These are phyloP conservation scores for Coniophora puteana DNA, from an alignment of 1,284 basidiomycete species.

Conservation along the genomic window DNA sequence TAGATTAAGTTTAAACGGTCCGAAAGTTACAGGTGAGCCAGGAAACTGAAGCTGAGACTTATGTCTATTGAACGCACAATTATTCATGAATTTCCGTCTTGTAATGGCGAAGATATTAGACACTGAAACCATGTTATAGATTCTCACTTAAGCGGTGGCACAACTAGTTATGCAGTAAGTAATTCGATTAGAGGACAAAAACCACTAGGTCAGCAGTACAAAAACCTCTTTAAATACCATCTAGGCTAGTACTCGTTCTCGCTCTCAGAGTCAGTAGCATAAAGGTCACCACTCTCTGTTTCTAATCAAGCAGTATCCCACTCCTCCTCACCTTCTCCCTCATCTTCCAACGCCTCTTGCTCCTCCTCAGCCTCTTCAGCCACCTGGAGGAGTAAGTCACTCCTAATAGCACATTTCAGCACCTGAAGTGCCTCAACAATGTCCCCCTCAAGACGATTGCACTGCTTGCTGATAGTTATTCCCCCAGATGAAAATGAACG, in stretches of 20 bases:
- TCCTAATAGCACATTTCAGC: slow-evolving; percentile 6
- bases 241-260: background rate
- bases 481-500: slow-evolving; percentile 29
- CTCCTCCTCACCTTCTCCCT: background rate
- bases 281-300: no score
- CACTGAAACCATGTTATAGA: background rate
- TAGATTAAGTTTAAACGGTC: background rate
- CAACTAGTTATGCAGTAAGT: no score
- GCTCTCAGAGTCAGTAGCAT: background rate
- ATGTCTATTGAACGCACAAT: background rate
- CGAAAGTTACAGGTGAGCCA: background rate
- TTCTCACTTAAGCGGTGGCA: background rate
- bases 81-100: background rate
- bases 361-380: background rate
- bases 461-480: slow-evolving; percentile 35
- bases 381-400: slow-evolving; percentile 5
- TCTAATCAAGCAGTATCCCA: slow-evolving; percentile 1
- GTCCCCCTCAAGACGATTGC: slow-evolving; percentile 34
- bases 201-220: background rate
- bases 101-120: background rate
- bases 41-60: no score
- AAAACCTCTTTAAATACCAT: background rate
- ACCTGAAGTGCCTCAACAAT: slow-evolving; percentile 21
- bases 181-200: no score
- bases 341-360: background rate